Evolutionary conservation across 2,329 filamentous ascomycete genomes (phyloP).

Genomic region (Fusarium goolgardi): DNA sequence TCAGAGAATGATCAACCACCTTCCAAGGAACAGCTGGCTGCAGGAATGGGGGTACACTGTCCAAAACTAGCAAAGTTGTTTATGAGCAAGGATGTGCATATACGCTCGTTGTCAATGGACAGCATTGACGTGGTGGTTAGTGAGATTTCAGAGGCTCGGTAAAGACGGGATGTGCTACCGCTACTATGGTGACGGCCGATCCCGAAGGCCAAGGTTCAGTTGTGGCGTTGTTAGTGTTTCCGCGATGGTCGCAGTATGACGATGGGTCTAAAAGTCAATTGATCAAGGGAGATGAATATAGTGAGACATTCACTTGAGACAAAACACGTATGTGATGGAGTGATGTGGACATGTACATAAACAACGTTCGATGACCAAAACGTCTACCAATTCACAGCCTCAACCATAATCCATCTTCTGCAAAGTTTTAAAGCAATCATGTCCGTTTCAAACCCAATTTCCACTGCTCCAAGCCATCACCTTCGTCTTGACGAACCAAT

Average conservation of each 20-base stretch:
- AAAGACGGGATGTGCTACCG: neutral
- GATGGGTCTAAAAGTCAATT: neutral
- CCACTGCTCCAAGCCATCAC: neutral
- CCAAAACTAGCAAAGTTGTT: constrained; percentile 14
- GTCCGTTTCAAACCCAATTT: neutral
- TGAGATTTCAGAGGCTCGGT: constrained; percentile 18
- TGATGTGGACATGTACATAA: neutral
- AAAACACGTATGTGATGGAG: neutral
- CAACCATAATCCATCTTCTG: neutral
- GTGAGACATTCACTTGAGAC: constrained; percentile 4
- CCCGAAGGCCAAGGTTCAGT: neutral
- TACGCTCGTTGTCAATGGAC: constrained; percentile 21
- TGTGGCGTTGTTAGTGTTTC: neutral
- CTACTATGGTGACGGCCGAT: neutral
- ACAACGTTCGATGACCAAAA: no score
- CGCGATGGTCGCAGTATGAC: neutral
- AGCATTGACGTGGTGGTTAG: constrained; percentile 18
- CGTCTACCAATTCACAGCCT: neutral
- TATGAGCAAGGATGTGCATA: constrained; percentile 5
- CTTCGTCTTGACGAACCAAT: neutral
- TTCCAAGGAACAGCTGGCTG: constrained; percentile 6
- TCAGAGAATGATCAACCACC: neutral
- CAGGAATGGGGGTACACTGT: constrained; percentile 1
- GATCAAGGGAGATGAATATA: neutral
- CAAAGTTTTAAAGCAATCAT: neutral